These are phyloP conservation scores for Dendrostoma leiphaemia DNA, from an alignment of 2,329 filamentous ascomycete species.

Conservation along the genomic window DNA sequence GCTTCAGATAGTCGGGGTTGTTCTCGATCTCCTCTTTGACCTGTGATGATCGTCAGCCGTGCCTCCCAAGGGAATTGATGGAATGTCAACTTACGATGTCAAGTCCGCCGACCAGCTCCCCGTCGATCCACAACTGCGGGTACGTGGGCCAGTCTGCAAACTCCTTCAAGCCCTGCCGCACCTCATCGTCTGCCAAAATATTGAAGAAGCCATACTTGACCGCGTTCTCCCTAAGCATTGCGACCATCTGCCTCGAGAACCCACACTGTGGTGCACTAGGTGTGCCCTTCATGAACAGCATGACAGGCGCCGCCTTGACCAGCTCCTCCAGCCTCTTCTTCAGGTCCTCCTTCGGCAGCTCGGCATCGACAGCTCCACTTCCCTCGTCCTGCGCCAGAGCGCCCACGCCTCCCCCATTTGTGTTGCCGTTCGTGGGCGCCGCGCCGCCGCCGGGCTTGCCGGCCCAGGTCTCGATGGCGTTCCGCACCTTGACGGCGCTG, in stretches of 20 bases:
- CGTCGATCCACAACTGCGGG: conserved; percentile 88
- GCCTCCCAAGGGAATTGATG: background rate
- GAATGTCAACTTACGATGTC: conserved; percentile 78
- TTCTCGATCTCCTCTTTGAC: conserved; percentile 90
- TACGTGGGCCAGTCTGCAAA: conserved; percentile 99
- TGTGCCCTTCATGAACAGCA: conserved; percentile 99
- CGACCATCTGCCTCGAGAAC: conserved; percentile 88
- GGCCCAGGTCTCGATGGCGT: conserved; percentile 81
- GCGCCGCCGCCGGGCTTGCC: conserved; percentile 41
- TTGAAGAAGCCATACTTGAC: conserved; percentile 99
- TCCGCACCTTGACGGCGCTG: conserved; percentile 80
- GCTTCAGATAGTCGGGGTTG: conserved; percentile 77
- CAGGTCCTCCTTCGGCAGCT: conserved; percentile 71
- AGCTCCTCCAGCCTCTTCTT: conserved; percentile 77
- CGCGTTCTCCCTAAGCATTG: conserved; percentile 79
- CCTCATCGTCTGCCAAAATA: conserved; percentile 95
- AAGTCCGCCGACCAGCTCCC: conserved; percentile 86
- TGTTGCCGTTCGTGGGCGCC: conserved; percentile 29
- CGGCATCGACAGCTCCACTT: conserved; percentile 41
- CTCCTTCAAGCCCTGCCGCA: conserved; percentile 92
- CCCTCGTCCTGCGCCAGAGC: conserved; percentile 38
- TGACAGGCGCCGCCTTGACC: conserved; percentile 93
- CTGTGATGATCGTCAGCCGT: conserved; percentile 42
- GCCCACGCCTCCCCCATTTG: conserved; percentile 31
- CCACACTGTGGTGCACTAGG: conserved; percentile 95